phyloP scores from a whole-genome alignment of 169 alveolate species.

The Babesia gibsoni region DNA sequence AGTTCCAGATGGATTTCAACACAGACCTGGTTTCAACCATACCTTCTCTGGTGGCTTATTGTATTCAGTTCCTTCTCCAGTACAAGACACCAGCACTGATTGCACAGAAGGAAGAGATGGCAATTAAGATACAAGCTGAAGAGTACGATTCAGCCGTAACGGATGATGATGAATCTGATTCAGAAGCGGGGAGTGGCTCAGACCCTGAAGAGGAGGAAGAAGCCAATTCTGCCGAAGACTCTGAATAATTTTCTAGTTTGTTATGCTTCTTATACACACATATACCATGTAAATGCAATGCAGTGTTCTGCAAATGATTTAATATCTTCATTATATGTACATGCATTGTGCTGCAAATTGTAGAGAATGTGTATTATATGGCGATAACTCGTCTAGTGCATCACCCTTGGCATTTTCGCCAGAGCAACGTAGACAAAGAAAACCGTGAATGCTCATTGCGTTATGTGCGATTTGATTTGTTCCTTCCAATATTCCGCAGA shows the following conservation, averaged over 20 bases:
- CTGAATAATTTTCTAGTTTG: not conserved
- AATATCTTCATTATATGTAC: not conserved
- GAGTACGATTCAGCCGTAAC: conserved; percentile 20
- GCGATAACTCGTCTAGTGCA: too few species aligned
- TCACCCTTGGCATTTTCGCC: too few species aligned
- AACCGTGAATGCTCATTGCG: too few species aligned
- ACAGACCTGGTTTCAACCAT: conserved; percentile 45
- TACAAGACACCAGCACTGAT: conserved; percentile 45
- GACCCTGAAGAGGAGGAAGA: conserved; percentile 31
- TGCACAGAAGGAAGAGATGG: conserved; percentile 45
- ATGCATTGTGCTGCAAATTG: too few species aligned
- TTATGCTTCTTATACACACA: not conserved
- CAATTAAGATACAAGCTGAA: conserved; percentile 46
- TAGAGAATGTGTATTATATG: too few species aligned
- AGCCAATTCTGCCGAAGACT: not conserved
- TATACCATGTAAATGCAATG: not conserved
- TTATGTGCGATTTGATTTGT: conserved; percentile 32
- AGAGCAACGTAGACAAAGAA: too few species aligned
- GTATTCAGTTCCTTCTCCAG: conserved; percentile 46
- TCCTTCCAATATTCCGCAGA: conserved; percentile 56
- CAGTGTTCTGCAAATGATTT: not conserved
- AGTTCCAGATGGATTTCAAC: conserved; percentile 48
- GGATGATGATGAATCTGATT: conserved; percentile 17
- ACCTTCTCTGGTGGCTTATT: conserved; percentile 63
- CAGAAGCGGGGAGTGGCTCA: conserved; percentile 12